These are phyloP conservation scores for Neurospora sp. DNA, from an alignment of 2,329 filamentous ascomycete species.

Conservation along the genomic window DNA sequence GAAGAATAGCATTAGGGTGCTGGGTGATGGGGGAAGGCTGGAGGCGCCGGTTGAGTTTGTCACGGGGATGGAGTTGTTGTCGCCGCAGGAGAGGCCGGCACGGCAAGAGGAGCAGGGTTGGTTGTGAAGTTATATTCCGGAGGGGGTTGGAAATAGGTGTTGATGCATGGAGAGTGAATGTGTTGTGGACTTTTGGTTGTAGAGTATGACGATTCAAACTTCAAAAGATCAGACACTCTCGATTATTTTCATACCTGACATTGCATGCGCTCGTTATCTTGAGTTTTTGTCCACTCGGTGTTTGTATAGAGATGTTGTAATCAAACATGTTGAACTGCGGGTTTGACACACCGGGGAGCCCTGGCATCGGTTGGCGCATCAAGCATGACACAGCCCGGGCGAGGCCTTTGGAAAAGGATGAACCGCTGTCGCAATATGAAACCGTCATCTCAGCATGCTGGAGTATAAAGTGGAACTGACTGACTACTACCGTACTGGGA, in stretches of 20 bases:
- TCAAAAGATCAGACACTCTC: background rate
- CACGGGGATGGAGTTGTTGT: background rate
- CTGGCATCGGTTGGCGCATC: background rate
- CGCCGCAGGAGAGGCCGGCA: background rate
- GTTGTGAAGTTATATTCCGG: background rate
- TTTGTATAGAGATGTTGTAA: background rate
- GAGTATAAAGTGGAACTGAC: background rate
- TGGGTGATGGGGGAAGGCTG: slow-evolving; percentile 13
- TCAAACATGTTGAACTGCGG: background rate
- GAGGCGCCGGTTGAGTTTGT: background rate
- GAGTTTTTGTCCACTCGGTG: background rate
- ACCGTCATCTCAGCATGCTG: background rate
- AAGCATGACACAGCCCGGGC: background rate
- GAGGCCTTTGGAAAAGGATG: background rate
- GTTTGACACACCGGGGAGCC: background rate
- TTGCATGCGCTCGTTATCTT: background rate
- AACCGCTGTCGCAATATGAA: background rate
- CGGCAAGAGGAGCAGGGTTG: background rate
- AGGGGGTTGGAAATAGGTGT: background rate
- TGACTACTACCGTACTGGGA: background rate
- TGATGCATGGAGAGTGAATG: background rate
- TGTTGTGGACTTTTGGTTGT: background rate
- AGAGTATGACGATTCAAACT: background rate
- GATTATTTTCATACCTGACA: background rate
- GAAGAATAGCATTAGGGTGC: slow-evolving; percentile 26